Evolutionary conservation across 495 filamentous ascomycete species (phyloP).

Genomic region (Jackrogersella minutella): DNA sequence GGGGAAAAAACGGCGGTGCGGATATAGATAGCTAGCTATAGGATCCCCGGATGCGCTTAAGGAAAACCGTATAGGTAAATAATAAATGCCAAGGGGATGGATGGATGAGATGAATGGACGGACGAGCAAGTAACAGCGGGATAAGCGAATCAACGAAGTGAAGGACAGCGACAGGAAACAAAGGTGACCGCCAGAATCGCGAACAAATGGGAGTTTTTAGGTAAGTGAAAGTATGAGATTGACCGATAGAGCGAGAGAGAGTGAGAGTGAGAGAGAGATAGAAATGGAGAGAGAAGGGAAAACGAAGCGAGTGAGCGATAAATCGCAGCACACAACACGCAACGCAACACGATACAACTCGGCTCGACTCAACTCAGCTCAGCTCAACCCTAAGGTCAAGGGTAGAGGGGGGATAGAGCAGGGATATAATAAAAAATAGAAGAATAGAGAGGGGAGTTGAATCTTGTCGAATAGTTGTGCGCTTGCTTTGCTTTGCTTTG

Average conservation of each 20-base stretch:
- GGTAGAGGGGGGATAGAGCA: neutral
- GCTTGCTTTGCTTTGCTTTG: too few relatives aligned
- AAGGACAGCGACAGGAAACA: neutral
- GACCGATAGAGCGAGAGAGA: too few relatives aligned
- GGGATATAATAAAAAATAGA: neutral
- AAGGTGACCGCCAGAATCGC: slow-evolving; percentile 12
- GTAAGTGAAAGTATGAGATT: neutral
- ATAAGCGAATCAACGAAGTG: slow-evolving; percentile 11
- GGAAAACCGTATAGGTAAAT: slow-evolving; percentile 10
- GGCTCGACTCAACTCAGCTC: slow-evolving; percentile 8
- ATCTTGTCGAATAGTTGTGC: slow-evolving; percentile 12
- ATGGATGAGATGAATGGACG: neutral
- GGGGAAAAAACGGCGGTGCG: neutral
- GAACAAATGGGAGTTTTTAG: slow-evolving; percentile 5
- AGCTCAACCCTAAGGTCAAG: neutral
- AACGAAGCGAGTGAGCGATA: slow-evolving; percentile 15
- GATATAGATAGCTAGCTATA: neutral
- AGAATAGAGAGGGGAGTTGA: neutral
- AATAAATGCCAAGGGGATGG: slow-evolving; percentile 14
- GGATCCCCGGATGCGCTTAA: neutral
- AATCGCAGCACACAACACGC: slow-evolving; percentile 11
- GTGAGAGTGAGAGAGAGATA: neutral
- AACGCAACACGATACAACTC: slow-evolving; percentile 8
- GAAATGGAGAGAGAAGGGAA: slow-evolving; percentile 7
- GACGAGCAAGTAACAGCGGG: slow-evolving; percentile 1